Evolutionary conservation across 2,329 filamentous ascomycete genomes (phyloP).

Genomic region (Aspergillus awamori): DNA sequence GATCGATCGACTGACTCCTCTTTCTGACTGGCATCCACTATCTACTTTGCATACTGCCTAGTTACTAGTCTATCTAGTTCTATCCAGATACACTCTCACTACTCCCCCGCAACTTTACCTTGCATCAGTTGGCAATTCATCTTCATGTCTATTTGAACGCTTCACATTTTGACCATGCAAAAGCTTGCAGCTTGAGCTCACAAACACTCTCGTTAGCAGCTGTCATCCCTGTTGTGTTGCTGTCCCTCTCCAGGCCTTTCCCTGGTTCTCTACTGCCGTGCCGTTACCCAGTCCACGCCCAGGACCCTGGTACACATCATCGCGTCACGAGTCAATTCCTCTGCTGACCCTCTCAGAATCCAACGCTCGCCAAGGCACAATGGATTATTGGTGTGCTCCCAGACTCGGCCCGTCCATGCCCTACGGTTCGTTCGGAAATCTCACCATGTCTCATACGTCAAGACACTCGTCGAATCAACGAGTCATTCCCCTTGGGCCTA

Average conservation of each 20-base stretch:
- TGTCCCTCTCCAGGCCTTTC: background rate
- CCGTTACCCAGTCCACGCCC: conserved; percentile 16
- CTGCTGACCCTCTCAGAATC: conserved; percentile 4
- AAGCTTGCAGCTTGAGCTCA: background rate
- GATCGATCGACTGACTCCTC: background rate
- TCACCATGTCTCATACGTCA: conserved; percentile 28
- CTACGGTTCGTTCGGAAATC: conserved; percentile 16
- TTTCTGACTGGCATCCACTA: background rate
- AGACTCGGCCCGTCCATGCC: conserved; percentile 10
- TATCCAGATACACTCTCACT: too few species aligned
- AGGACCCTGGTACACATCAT: conserved; percentile 18
- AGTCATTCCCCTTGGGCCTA: conserved; percentile 2
- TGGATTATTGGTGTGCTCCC: conserved; percentile 9
- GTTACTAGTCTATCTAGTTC: background rate
- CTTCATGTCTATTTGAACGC: background rate
- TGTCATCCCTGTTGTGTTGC: background rate
- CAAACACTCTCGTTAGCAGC: background rate
- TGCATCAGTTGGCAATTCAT: background rate
- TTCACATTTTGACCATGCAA: background rate
- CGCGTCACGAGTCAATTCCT: conserved; percentile 19
- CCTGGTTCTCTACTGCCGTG: conserved; percentile 12
- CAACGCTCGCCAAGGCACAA: conserved; percentile 2
- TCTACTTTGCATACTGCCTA: too few species aligned
- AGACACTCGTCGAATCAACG: conserved; percentile 20
- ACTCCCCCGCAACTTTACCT: too few species aligned